These are phyloP conservation scores for Epichloe coenophiala DNA, from an alignment of 2,329 filamentous ascomycete genomes.

Conservation along the genomic window DNA sequence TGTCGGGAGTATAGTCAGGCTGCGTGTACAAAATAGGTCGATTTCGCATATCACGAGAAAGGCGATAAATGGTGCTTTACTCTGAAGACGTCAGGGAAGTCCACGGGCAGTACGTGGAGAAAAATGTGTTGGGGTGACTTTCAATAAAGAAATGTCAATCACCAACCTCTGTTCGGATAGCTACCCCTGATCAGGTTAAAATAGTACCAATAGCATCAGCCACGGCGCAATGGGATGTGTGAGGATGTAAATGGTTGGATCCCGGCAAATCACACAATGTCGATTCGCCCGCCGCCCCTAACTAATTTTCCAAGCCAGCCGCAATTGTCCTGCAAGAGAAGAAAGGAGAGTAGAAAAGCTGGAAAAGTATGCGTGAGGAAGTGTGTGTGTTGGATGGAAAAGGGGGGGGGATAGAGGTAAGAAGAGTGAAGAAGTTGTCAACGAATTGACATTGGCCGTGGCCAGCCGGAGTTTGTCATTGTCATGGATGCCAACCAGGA, in stretches of 20 bases:
- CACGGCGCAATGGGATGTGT: constrained; percentile 3
- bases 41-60: neutral
- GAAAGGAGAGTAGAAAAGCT: neutral
- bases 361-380: neutral
- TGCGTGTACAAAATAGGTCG: neutral
- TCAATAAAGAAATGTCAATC: constrained; percentile 1
- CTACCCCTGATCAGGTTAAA: neutral
- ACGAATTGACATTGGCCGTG: neutral
- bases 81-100: neutral
- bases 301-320: constrained; percentile 2
- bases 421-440: constrained; percentile 1
- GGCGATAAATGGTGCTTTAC: neutral
- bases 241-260: constrained; percentile 4
- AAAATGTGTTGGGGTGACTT: neutral
- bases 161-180: constrained; percentile 4
- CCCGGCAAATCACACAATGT: constrained; percentile 3
- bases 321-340: constrained; percentile 1
- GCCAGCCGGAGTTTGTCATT: constrained; percentile 1
- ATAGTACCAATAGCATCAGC: constrained; percentile 1
- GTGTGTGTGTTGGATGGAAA: neutral
- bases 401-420: neutral
- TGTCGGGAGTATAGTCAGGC: neutral
- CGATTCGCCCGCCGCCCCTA: neutral
- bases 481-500: constrained; percentile 2
- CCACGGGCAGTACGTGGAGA: neutral